These are phyloP conservation scores for Phaseolus lunatus DNA, from an alignment of 306 rosid species.

Conservation along the genomic window DNA sequence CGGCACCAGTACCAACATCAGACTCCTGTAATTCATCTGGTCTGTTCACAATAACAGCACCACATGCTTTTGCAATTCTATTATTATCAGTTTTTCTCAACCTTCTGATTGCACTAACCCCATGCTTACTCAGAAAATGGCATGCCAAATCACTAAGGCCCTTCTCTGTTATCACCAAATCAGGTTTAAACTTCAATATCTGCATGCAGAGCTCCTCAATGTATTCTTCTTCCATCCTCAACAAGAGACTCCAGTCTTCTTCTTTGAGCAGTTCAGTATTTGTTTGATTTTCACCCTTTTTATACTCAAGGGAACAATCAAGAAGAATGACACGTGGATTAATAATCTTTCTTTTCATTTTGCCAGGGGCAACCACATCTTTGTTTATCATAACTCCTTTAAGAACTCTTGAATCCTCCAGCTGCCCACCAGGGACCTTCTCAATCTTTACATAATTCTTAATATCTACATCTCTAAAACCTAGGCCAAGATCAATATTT, in stretches of 20 bases:
- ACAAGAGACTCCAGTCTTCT: slow-evolving; percentile 89
- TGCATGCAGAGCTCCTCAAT: slow-evolving; percentile 83
- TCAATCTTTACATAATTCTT: slow-evolving; percentile 94
- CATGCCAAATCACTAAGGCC: slow-evolving; percentile 97
- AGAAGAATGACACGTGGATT: slow-evolving; percentile 91
- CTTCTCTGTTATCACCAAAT: slow-evolving; percentile 89
- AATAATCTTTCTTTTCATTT: slow-evolving; percentile 93
- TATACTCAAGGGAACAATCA: slow-evolving; percentile 88
- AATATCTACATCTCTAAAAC: slow-evolving; percentile 88
- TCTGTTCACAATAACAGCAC: slow-evolving; percentile 94
- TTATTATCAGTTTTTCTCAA: slow-evolving; percentile 89
- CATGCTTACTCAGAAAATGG: slow-evolving; percentile 86
- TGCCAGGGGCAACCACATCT: slow-evolving; percentile 92
- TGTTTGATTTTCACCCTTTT: slow-evolving; percentile 96
- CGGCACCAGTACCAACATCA: slow-evolving; percentile 95
- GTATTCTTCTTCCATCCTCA: slow-evolving; percentile 92
- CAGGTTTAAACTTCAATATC: slow-evolving; percentile 90
- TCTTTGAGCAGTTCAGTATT: slow-evolving; percentile 88
- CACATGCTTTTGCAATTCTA: slow-evolving; percentile 92
- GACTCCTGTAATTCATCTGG: slow-evolving; percentile 95
- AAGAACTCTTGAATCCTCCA: slow-evolving; percentile 86
- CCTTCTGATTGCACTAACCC: slow-evolving; percentile 91
- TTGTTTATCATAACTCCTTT: slow-evolving; percentile 92
- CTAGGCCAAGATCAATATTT: slow-evolving; percentile 90
- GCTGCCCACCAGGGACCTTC: slow-evolving; percentile 92